Conservation (phyloP, 345 rosid genomes). For the Salix suchowensis region DNA sequence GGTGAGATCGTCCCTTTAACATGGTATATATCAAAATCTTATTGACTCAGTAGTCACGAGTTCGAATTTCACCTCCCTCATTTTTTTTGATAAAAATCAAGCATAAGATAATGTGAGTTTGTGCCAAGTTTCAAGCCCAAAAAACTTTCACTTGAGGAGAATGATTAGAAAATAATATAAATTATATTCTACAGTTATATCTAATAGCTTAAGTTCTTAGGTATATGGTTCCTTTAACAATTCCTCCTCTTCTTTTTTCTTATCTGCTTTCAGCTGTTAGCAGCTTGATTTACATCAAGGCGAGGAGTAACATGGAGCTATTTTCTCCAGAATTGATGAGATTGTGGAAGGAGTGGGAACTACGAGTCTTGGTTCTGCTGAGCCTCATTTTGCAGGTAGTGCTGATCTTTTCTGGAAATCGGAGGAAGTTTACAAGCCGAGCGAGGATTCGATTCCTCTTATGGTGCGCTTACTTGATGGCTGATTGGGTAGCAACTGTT, state of each 20-base stretch:
- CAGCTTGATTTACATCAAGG: not conserved
- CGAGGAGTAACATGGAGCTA: not conserved
- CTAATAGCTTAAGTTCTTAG: no score
- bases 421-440: constrained; percentile 3
- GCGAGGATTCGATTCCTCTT: not conserved
- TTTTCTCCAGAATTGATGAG: not conserved
- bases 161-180: no score
- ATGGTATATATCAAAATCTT: no score
- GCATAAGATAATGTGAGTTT: no score
- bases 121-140: no score
- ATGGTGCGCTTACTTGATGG: constrained; percentile 25
- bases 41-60: no score
- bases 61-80: no score
- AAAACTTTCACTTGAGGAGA: no score
- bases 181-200: no score
- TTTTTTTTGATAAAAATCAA: no score
- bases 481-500: constrained; percentile 27
- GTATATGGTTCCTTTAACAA: no score
- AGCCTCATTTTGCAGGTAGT: constrained; percentile 23
- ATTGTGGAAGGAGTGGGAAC: constrained; percentile 28
- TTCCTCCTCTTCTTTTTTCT: not conserved
- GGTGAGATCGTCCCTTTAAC: no score
- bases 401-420: constrained; percentile 9
- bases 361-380: constrained; percentile 8
- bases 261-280: not conserved